Conservation (phyloP, 371 early-diverging fungal genomes). For the Rhizomucor miehei region DNA sequence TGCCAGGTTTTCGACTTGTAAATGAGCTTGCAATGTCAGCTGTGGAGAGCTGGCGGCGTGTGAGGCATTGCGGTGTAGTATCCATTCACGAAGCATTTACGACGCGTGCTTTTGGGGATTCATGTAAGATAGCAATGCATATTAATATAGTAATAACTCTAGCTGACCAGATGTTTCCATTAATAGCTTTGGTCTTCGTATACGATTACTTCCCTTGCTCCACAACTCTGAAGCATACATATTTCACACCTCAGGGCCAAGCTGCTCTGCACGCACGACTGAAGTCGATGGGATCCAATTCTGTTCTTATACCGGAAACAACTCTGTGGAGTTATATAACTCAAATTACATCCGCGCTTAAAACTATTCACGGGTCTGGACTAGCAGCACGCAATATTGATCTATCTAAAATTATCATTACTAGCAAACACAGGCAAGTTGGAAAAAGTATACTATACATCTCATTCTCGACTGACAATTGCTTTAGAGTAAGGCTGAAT, state of each 20-base stretch:
- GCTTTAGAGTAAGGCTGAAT: slow-evolving; percentile 70
- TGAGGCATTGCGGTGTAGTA: slow-evolving; percentile 83
- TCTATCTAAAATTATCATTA: slow-evolving; percentile 78
- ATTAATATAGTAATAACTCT: too few relatives aligned
- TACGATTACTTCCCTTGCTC: slow-evolving; percentile 92
- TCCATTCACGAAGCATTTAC: slow-evolving; percentile 93
- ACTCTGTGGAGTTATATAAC: slow-evolving; percentile 86
- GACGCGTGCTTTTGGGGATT: slow-evolving; percentile 92
- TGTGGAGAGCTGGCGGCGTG: slow-evolving; percentile 81
- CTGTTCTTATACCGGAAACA: slow-evolving; percentile 63
- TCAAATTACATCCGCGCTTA: slow-evolving; percentile 83
- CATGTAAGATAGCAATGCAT: slow-evolving; percentile 56
- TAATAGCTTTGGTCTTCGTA: slow-evolving; percentile 81
- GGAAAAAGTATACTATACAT: not conserved
- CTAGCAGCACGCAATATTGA: slow-evolving; percentile 79
- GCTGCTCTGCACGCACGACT: slow-evolving; percentile 38
- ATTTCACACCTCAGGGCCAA: slow-evolving; percentile 63
- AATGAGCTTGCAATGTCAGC: slow-evolving; percentile 78
- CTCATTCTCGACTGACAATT: not conserved
- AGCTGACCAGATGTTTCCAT: too few relatives aligned
- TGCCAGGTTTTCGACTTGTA: slow-evolving; percentile 63
- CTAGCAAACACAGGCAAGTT: slow-evolving; percentile 74
- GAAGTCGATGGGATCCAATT: slow-evolving; percentile 34
- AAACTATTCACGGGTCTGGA: slow-evolving; percentile 77
- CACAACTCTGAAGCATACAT: slow-evolving; percentile 64